Evolutionary conservation across 2,329 filamentous ascomycete genomes (phyloP).

Genomic region (Chaetothyriales sp.): DNA sequence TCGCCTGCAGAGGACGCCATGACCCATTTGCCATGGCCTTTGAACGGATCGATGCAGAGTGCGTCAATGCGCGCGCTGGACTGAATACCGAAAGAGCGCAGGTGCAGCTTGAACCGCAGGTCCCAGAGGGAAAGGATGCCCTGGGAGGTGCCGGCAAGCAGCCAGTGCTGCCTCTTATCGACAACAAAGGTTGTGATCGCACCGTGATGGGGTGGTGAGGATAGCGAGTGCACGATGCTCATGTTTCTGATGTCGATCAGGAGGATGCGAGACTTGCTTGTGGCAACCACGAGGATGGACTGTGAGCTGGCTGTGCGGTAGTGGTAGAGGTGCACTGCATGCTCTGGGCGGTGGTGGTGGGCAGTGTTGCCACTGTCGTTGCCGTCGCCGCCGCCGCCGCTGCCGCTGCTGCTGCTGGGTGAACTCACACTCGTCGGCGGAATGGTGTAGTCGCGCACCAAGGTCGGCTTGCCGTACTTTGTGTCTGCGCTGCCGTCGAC

Average conservation of each 20-base stretch:
- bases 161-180: conserved; percentile 74
- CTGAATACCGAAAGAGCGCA: conserved; percentile 76
- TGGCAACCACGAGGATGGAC: conserved; percentile 75
- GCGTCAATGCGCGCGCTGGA: conserved; percentile 52
- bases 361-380: too few relatives aligned
- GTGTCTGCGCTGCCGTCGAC: conserved; percentile 40
- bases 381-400: too few relatives aligned
- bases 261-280: conserved; percentile 67
- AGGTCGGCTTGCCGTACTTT: conserved; percentile 62
- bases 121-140: conserved; percentile 93
- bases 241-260: conserved; percentile 80
- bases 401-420: conserved; percentile 18
- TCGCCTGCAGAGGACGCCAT: conserved; percentile 85
- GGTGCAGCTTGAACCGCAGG: conserved; percentile 74
- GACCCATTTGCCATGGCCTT: conserved; percentile 66
- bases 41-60: conserved; percentile 61
- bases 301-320: conserved; percentile 59
- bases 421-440: conserved; percentile 25
- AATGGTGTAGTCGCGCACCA: conserved; percentile 70
- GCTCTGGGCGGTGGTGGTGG: conserved; percentile 54
- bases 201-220: conserved; percentile 83
- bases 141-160: conserved; percentile 80
- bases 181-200: conserved; percentile 83
- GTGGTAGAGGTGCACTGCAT: conserved; percentile 82
- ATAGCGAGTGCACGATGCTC: conserved; percentile 61